Evolutionary conservation across 1,284 basidiomycete species (phyloP).

Genomic region (Puccinia coronata): DNA sequence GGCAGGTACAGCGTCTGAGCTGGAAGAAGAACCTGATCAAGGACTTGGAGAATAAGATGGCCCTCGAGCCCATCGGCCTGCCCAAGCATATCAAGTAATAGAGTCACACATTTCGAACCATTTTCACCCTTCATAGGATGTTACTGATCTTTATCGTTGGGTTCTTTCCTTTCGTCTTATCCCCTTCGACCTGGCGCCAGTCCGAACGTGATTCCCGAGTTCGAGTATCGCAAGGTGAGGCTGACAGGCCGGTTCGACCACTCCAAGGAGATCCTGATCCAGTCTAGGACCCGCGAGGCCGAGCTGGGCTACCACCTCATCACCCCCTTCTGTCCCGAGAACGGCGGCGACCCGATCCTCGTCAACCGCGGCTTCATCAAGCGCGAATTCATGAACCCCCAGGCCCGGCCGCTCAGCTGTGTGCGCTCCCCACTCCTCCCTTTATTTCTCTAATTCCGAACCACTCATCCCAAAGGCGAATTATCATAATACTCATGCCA

Average conservation of each 20-base stretch:
- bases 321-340: conserved; percentile 74
- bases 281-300: conserved; percentile 84
- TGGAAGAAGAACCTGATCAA: conserved; percentile 96
- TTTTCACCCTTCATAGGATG: conserved; percentile 39
- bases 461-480: neutral
- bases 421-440: conserved; percentile 51
- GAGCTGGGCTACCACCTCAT: conserved; percentile 81
- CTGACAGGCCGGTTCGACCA: conserved; percentile 77
- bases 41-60: conserved; percentile 86
- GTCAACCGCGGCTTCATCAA: conserved; percentile 90
- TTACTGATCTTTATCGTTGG: conserved; percentile 10
- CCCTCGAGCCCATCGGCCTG: conserved; percentile 74
- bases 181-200: conserved; percentile 62
- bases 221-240: conserved; percentile 78
- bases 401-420: conserved; percentile 55
- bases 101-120: neutral
- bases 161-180: conserved; percentile 56
- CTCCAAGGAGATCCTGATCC: conserved; percentile 74
- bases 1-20: conserved; percentile 84
- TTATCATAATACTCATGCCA: neutral
- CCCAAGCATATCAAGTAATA: conserved; percentile 81
- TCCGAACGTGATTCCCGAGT: conserved; percentile 65
- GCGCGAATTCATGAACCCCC: conserved; percentile 62
- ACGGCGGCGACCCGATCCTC: conserved; percentile 67
- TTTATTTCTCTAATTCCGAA: neutral